Base-by-base conservation (phyloP, 1,139 yeast genomes). In the Blastobotrys serpentis region DNA sequence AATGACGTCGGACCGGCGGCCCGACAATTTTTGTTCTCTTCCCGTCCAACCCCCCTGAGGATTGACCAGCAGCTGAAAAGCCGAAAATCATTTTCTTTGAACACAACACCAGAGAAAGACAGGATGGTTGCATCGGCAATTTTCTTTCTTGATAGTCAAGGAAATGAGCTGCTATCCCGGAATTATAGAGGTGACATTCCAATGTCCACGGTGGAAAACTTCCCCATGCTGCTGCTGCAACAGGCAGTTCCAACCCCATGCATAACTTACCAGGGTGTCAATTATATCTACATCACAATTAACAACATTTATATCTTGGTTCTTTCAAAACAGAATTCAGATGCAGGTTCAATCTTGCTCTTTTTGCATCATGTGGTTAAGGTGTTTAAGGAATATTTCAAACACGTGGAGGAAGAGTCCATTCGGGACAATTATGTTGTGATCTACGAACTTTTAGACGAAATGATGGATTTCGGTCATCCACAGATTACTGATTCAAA, bases 401-500 rank as follows among this genome's bases (percentile, higher is more conserved):
- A 90, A 65, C 79, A 81, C 53, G 76, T 92, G 52, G 97, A 88
- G 64, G 98, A 92, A 66, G 98, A 92, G 67, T 83, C 95, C 10
- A 89, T 92, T 49, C 75, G 96, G 53, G 98, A 92, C 68, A 92
- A 92, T 64, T 92, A 88, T 67, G 95, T 90, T 38, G 82, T 92
- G 42, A 86, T 92, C 44, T 92, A 92, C 70, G 98, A 92, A 69
- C 72, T 92, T 51, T 73, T 92, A 56, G 98, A 92, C 67, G 98
- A 92, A 68, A 85, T 89, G 89, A 89, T 92, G 96, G 98, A 92
- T 68, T 92, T 76, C 67, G 98, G 98, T 10, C 76, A 85, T 41
- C 96, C 98, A 1, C 98, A 92, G 67, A 83, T 90, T 43, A 88
- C 98, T 2, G 98, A 92, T 63, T 84, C 95, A 16, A 87, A 88